Evolutionary conservation across 164 flowering plant species (phyloP), one percentile per base, ranked within the genome.

Genomic region (Stephania cephalantha): DNA sequence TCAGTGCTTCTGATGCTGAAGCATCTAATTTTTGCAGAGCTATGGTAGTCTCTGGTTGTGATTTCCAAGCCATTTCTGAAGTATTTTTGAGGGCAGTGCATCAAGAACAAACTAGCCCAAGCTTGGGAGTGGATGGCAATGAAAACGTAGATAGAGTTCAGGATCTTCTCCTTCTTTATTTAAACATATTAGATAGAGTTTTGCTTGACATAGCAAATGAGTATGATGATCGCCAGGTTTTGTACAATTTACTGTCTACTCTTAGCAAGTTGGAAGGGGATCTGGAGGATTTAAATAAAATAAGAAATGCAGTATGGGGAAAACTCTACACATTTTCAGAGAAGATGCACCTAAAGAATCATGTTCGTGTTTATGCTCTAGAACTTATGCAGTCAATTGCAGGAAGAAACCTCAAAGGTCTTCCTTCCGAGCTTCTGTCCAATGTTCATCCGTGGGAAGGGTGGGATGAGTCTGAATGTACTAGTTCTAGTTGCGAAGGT

Each of bases 381-480:
- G 97, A 95, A 85, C 84, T 92, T 73, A 82, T 95, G 95, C 97
- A 95, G 71, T 87, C 79, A 46, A 83, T 90, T 67, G 67, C 88
- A 11, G 94, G 90, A 20, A 83, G 77, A 84, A 82, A 80, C 77
- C 75, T 73, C 17, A 88, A 80, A 77, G 82, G 84, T 42, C 77
- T 82, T 76, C 83, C 88, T 64, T 52, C 81, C 46, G 88, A 85
- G 77, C 81, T 83, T 30, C 75, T 84, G 42, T 81, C 74, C 63
- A 74, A 79, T 78, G 84, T 93, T 80, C 76, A 76, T 66, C 89
- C 95, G 15, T 95, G 99, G 99, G 94, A 90, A 82, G 94, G 90
- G 20, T 95, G 97, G 94, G 92, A 88, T 72, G 90, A 80, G 76
- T 77, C 74, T 31, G 81, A 81, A 13, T 75, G 5, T 78, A 48